Conservation (phyloP, 306 rosid genomes). For the Inga oerstediana region DNA sequence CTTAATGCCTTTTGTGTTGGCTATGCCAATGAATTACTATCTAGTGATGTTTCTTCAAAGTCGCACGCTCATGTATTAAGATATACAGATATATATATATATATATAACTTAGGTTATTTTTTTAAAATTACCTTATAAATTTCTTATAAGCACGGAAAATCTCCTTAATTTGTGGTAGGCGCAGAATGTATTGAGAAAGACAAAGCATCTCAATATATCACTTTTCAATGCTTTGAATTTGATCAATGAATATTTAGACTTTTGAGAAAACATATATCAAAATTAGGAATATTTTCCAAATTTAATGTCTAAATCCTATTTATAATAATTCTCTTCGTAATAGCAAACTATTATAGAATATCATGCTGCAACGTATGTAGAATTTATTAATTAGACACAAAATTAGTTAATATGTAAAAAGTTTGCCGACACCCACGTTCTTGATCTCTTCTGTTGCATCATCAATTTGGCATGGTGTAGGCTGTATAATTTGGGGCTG, state of each 20-base stretch:
- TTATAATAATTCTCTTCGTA: background rate
- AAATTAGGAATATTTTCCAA: background rate
- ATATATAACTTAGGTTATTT: no score
- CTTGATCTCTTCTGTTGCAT: background rate
- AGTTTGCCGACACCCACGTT: background rate
- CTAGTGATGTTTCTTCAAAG: no score
- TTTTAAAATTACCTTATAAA: background rate
- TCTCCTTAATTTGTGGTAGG: background rate
- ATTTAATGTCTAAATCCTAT: background rate
- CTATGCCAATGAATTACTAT: no score
- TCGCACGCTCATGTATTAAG: no score
- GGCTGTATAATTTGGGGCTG: background rate
- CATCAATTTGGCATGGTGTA: background rate
- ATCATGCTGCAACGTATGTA: background rate
- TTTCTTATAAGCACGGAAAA: background rate
- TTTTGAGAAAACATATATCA: background rate
- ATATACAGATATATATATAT: no score
- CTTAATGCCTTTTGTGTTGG: no score
- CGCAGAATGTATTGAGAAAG: background rate
- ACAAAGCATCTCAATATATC: background rate
- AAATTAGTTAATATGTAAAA: background rate
- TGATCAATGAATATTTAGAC: background rate
- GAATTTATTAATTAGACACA: background rate
- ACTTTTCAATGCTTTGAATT: background rate
- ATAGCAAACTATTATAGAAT: background rate